Percentiles rank a stretch among this genome's conserved stretches.
Evolutionary conservation across 768 basidiomycete genomes (phyloP).

Genomic region (Pluteus cervinus): DNA sequence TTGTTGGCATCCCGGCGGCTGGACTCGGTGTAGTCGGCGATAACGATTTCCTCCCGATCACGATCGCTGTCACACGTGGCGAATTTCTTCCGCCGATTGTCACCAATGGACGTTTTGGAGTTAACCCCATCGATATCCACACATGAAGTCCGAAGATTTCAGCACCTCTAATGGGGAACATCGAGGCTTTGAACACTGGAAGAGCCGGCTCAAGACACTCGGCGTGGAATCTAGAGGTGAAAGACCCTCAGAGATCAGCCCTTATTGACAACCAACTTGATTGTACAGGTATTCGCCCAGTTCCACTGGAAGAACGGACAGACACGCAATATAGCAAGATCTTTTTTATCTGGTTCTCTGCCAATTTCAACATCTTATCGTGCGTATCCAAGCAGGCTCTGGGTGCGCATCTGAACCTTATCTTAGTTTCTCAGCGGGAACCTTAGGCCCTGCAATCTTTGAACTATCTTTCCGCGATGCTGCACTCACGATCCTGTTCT

Average conservation of each 20-base stretch:
- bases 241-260: background rate
- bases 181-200: too few species aligned
- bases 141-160: too few species aligned
- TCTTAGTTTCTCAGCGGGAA: slow-evolving; percentile 58
- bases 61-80: too few species aligned
- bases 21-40: too few species aligned
- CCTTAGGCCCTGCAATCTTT: slow-evolving; percentile 57
- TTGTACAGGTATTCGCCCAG: slow-evolving; percentile 46
- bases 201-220: slow-evolving; percentile 8
- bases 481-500: slow-evolving; percentile 60
- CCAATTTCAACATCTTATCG: slow-evolving; percentile 65
- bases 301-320: slow-evolving; percentile 46
- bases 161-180: too few species aligned
- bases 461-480: slow-evolving; percentile 57
- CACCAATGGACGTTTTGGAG: too few species aligned
- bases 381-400: slow-evolving; percentile 14
- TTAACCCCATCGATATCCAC: too few species aligned
- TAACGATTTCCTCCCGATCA: too few species aligned
- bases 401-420: background rate
- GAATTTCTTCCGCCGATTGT: too few species aligned
- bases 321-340: slow-evolving; percentile 61
- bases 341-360: slow-evolving; percentile 75
- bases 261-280: background rate
- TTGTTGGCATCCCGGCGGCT: too few species aligned
- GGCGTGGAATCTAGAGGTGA: slow-evolving; percentile 31